These are phyloP conservation scores for Penstemon eatonii DNA, from an alignment of 257 asterid species.

Conservation along the genomic window DNA sequence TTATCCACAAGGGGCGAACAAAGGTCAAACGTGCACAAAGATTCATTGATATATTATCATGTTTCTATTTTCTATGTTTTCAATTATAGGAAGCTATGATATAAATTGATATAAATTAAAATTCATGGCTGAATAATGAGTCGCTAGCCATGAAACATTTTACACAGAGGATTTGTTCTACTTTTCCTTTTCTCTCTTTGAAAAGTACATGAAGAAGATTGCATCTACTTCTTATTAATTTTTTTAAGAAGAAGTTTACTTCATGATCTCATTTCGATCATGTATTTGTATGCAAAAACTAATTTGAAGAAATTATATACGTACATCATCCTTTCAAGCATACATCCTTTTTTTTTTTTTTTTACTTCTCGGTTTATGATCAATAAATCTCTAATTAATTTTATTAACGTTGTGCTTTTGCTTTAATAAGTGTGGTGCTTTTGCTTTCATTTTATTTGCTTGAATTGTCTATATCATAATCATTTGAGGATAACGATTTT, in stretches of 20 bases:
- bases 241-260: too few species aligned
- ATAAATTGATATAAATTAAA: not conserved
- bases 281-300: too few species aligned
- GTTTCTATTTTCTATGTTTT: not conserved
- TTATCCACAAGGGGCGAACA: too few species aligned
- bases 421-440: not conserved
- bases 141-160: not conserved
- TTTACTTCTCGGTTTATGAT: not conserved
- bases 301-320: too few species aligned
- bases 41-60: too few species aligned
- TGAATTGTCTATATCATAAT: conserved; percentile 21
- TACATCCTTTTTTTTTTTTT: not conserved
- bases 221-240: too few species aligned
- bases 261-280: too few species aligned
- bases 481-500: not conserved
- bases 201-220: not conserved
- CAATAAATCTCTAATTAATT: not conserved
- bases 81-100: not conserved
- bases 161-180: not conserved
- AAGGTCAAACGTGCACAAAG: too few species aligned
- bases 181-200: not conserved
- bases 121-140: not conserved
- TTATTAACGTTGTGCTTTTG: not conserved
- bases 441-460: conserved; percentile 15
- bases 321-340: not conserved